phyloP scores from a whole-genome alignment of 176 grass and related monocot species.

The Lolium rigidum region DNA sequence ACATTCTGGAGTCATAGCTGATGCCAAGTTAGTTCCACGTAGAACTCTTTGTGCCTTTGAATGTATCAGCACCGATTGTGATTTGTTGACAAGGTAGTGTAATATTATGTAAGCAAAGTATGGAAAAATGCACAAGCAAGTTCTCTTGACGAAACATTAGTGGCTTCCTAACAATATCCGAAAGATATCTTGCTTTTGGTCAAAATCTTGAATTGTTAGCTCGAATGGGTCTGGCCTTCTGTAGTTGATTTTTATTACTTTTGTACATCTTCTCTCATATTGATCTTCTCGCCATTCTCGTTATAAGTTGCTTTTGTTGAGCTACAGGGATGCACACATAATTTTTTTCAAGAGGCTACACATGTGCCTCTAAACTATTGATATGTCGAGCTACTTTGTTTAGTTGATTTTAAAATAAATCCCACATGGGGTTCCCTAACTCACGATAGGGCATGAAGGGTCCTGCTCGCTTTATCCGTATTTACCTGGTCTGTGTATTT shows the following conservation, averaged over 20 bases:
- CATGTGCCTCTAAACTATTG: background rate
- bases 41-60: background rate
- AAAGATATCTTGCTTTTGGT: background rate
- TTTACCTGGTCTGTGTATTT: background rate
- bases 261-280: background rate
- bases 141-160: background rate
- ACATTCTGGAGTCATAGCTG: slow-evolving; percentile 35
- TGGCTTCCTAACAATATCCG: background rate
- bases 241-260: background rate
- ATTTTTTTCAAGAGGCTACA: background rate
- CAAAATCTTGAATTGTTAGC: slow-evolving; percentile 7
- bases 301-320: background rate
- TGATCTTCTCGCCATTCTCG: background rate
- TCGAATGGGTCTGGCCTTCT: background rate
- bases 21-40: slow-evolving; percentile 28
- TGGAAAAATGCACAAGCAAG: background rate
- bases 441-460: background rate
- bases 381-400: too few relatives aligned
- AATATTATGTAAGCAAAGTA: background rate
- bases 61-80: background rate
- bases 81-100: background rate
- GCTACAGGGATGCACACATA: background rate
- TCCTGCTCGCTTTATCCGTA: background rate
- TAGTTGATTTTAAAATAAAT: background rate
- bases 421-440: background rate